phyloP scores from a whole-genome alignment of 2,329 filamentous ascomycete genomes.

The Clarireedia hainanense region DNA sequence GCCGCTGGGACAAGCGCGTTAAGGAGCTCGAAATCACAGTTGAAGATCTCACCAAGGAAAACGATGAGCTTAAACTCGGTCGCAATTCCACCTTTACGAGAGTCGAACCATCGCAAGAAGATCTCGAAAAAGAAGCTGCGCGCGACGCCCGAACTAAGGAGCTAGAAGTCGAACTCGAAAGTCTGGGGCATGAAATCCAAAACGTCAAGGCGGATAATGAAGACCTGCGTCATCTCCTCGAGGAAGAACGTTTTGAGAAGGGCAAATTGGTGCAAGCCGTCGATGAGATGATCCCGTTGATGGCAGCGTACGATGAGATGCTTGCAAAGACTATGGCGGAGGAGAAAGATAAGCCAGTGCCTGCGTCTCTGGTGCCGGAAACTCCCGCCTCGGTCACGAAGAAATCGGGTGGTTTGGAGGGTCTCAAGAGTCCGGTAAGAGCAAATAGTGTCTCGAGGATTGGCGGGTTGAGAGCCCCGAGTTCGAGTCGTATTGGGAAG shows the following conservation, averaged over 20 bases:
- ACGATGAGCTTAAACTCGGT: constrained; percentile 58
- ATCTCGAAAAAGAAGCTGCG: constrained; percentile 53
- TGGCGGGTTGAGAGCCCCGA: constrained; percentile 55
- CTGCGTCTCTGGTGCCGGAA: constrained; percentile 19
- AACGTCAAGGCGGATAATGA: constrained; percentile 65
- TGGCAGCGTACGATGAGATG: constrained; percentile 34
- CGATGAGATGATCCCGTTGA: constrained; percentile 76
- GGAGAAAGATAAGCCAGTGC: constrained; percentile 1
- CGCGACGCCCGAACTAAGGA: constrained; percentile 77
- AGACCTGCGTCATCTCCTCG: constrained; percentile 55
- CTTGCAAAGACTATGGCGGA: constrained; percentile 21
- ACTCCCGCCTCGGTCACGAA: constrained; percentile 14
- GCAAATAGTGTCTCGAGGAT: constrained; percentile 47
- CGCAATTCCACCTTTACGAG: constrained; percentile 58
- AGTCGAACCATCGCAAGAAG: constrained; percentile 36
- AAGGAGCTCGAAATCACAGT: constrained; percentile 68
- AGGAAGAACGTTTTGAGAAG: constrained; percentile 73
- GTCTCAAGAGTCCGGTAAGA: constrained; percentile 21
- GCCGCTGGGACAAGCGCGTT: constrained; percentile 81
- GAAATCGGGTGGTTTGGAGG: background rate
- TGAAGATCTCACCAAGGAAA: constrained; percentile 62
- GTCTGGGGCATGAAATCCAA: constrained; percentile 63
- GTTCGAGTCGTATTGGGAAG: constrained; percentile 20
- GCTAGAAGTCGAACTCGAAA: constrained; percentile 64
- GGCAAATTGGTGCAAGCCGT: constrained; percentile 73